Evolutionary conservation across 768 basidiomycete species (phyloP), one percentile per base, ranked within the genome.

Genomic region (Podaxis sp.): DNA sequence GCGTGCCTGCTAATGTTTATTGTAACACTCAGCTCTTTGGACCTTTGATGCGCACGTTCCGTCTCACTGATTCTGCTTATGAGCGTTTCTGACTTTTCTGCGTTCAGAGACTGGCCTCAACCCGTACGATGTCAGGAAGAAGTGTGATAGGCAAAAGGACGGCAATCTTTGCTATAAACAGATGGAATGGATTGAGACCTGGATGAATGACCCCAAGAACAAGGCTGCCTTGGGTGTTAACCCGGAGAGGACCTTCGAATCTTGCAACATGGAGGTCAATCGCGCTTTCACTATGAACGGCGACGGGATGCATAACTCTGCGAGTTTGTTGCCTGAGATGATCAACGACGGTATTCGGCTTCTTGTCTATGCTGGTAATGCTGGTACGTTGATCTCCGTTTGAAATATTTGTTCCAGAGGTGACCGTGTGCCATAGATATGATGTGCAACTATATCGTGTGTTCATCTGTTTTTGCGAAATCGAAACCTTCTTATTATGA

Each of bases 351-450:
- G 95, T 4, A 80, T 99, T 40, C 79, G 93, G 59, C 75, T 99
- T 49, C 77, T 98, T 33, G 87, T 98, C 48, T 99, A 97, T 70
- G 94, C 95, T 63, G 95, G 92, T 19, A 89, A 90, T 66, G 90
- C 92, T 69, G 80, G 90, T 89, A 67, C 65, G 85, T 79, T 19
- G 4, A 42, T 9, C 24, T 12, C 4, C 52, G 22, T 44, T n/a
- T 40, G 11, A 12, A 15, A 26, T 9, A 9, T 30, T 28, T 8
- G 15, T 42, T 39, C 52, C 9, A 19, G 22, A n/a, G 24, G 13
- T 28, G 6, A 71, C 58, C 57, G 66, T 66, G 33, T 44, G 63
- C 49, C 33, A 52, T 36, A 82, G 93, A 95, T 73, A 85, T 88
- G 80, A 90, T 93, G 90, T 96, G 94, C 80, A 95, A 95, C 76